Conservation (phyloP, 306 rosid genomes). For the Malus asiatica region DNA sequence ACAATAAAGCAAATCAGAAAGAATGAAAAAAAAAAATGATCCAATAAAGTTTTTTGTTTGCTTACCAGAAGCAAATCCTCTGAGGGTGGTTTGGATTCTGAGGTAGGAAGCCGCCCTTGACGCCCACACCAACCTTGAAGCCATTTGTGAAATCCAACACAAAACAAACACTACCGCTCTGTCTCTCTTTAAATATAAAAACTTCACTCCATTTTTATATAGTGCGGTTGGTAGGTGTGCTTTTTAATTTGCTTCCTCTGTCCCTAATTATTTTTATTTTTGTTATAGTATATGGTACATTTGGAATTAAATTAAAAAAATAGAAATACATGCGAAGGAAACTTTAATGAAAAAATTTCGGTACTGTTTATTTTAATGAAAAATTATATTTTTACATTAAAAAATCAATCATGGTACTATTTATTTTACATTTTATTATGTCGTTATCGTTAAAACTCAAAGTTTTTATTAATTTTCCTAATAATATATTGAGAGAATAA, state of each 20-base stretch:
- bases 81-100: slow-evolving; percentile 45
- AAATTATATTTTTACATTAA: too few species aligned
- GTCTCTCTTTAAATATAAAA: background rate
- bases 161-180: background rate
- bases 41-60: background rate
- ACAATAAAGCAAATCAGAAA: background rate
- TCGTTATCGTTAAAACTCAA: too few species aligned
- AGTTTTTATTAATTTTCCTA: too few species aligned
- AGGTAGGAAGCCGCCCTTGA: slow-evolving; percentile 74
- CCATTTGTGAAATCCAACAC: slow-evolving; percentile 37
- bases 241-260: background rate
- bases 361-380: too few species aligned
- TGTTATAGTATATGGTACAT: background rate
- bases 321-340: too few species aligned
- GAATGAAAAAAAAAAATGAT: background rate
- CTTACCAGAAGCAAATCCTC: slow-evolving; percentile 62
- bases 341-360: accelerated
- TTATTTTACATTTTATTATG: too few species aligned
- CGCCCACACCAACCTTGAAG: slow-evolving; percentile 67
- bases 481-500: too few species aligned
- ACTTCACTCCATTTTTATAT: background rate
- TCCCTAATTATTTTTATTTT: background rate
- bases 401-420: too few species aligned
- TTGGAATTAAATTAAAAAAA: background rate
- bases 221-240: background rate